Evolutionary conservation across 371 early-diverging fungal species (phyloP), one percentile per base, ranked within the genome.

Genomic region (Dichotomocladium elegans): DNA sequence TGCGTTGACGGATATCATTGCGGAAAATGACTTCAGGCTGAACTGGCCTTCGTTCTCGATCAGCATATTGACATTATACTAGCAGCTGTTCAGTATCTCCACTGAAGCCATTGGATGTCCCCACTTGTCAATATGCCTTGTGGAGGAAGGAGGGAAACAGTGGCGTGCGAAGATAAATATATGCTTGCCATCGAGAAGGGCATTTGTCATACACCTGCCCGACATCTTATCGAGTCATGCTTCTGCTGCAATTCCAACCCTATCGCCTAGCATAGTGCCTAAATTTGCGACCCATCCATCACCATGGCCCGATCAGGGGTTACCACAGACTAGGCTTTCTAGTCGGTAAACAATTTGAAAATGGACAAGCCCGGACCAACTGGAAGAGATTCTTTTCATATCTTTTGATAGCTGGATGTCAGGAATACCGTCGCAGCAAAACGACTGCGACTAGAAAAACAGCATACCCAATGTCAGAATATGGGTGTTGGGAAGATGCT

Each of bases 251-350:
- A 88, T 63, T 9, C 88, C 87, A 43, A 85, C 66, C 24, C 85
- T 85, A 63, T 88, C 88, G 8, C 86, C 86, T 4, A 86, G 61
- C 22, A 85, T 83, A 41, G 82, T 77, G 37, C 87, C 85, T 84
- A 17, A 17, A 17, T 45, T 25, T 26, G 28, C 17, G 5, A 45
- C 28, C n/a, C n/a, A n/a, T n/a, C n/a, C n/a, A n/a, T n/a, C n/a
- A n/a, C n/a, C n/a, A n/a, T n/a, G n/a, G n/a, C n/a, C n/a, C n/a
- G n/a, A n/a, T n/a, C n/a, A 28, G 17, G n/a, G 19, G 48, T 58
- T 65, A 76, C 76, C 76, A 61, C 72, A 76, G 25, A 76, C 64
- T 40, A 76, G 44, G 29, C 76, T 72, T 42, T 76, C 72, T 22
- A 72, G 64, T 62, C 67, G 72, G 53, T 76, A 72, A 24, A 72